Base-by-base conservation (phyloP, 1,284 basidiomycete genomes). In the Porodaedalea pini region DNA sequence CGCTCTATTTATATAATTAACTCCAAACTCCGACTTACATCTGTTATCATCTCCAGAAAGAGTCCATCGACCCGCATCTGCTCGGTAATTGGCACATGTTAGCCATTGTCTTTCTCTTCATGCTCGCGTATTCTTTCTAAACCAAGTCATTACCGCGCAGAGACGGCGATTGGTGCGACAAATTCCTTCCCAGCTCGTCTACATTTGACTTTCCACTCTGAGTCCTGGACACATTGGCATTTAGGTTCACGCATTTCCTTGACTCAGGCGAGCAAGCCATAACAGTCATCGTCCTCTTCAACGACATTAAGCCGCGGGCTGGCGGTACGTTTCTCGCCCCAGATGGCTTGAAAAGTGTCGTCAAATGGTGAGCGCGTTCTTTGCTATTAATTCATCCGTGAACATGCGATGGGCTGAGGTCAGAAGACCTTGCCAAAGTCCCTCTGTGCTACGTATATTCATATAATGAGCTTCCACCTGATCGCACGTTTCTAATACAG, bases 221-320 rank as follows among this genome's bases (percentile, higher is more conserved):
- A 34, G 21, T 19, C 32, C 37, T 10, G 17, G 41, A 29, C 3
- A 29, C 13, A 13, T 40, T 27, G n/a, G n/a, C 17, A 13, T 27
- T 19, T 37, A 61, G 59, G 60, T 72, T 70, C 58, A 69, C 65
- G 1, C 71, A 73, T 60, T 74, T 69, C 64, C 66, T 73, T 19
- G 72, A 74, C 55, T 73, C 72, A 2, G 69, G 68, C 2, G 73
- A 74, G 56, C 73, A 74, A 63, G 73, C 63, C 2, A 61, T 73
- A 32, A 67, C 69, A 13, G 67, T 70, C 25, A 70, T 74, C 25
- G 70, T 71, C 1, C 62, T 74, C 1, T 73, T 67, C 65, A 68
- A 69, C 54, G 68, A 72, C 55, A 72, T 74, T 60, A 53, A 60
- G 37, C 65, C 68, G 11, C 63, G 65, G 11, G 70, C 65, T 4